phyloP scores from a whole-genome alignment of 257 asterid species.

The Solanum virginianum region DNA sequence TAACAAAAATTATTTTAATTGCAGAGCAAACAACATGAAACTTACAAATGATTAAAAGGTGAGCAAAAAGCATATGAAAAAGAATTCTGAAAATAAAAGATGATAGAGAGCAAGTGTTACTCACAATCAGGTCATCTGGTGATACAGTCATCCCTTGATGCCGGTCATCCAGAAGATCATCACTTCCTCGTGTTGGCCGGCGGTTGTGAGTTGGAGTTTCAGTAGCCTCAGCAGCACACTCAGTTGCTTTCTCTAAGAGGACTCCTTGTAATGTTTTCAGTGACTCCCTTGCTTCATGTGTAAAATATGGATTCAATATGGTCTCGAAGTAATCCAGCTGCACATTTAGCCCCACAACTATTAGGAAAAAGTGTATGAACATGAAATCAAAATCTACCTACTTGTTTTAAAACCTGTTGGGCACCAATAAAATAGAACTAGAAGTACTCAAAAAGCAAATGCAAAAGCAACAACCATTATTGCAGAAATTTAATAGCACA shows the following conservation, averaged over 20 bases:
- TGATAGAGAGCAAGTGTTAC: not conserved
- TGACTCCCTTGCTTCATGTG: constrained; percentile 86
- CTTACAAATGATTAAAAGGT: not conserved
- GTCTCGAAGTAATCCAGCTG: constrained; percentile 99
- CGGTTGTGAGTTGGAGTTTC: constrained; percentile 96
- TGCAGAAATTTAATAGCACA: not conserved
- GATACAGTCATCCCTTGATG: constrained; percentile 65
- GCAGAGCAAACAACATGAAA: not conserved
- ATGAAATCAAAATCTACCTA: not conserved
- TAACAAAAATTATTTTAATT: not conserved
- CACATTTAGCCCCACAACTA: constrained; percentile 8
- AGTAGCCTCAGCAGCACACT: constrained; percentile 52
- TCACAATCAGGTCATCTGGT: constrained; percentile 79
- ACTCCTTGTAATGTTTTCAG: constrained; percentile 89
- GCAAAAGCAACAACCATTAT: not conserved
- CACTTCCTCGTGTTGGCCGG: constrained; percentile 87
- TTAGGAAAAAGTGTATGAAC: not conserved
- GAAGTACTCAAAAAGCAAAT: not conserved
- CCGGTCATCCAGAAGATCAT: constrained; percentile 76
- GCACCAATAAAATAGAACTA: not conserved
- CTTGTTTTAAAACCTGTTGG: not conserved
- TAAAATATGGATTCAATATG: constrained; percentile 83
- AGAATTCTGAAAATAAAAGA: not conserved
- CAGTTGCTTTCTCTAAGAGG: constrained; percentile 76
- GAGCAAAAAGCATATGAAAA: not conserved